phyloP scores from a whole-genome alignment of 1,284 basidiomycete species.

The Dichomitus squalens region DNA sequence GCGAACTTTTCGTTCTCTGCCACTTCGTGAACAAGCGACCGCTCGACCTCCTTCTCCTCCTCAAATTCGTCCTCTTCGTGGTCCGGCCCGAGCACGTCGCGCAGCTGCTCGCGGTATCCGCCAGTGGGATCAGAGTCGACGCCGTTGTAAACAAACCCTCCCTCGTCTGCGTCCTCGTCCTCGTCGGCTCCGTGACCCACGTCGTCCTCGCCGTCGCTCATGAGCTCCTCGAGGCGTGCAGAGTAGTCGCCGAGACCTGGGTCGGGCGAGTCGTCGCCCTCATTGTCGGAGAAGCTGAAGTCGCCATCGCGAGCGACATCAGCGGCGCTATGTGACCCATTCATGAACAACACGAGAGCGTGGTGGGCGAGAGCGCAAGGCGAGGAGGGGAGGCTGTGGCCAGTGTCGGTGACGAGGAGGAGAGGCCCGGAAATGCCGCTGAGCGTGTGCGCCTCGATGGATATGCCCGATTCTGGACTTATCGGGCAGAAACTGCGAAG shows the following conservation, averaged over 20 bases:
- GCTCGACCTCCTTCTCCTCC: slow-evolving; percentile 47
- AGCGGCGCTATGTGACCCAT: slow-evolving; percentile 29
- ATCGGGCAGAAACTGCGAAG: slow-evolving; percentile 12
- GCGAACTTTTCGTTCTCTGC: slow-evolving; percentile 38
- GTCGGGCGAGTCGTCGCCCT: slow-evolving; percentile 35
- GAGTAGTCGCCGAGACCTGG: slow-evolving; percentile 61
- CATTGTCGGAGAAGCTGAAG: slow-evolving; percentile 36
- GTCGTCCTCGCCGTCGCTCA: slow-evolving; percentile 43
- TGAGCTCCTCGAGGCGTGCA: slow-evolving; percentile 72
- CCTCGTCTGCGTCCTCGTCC: slow-evolving; percentile 43
- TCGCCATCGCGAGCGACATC: slow-evolving; percentile 19
- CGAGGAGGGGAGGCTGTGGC: slow-evolving; percentile 2
- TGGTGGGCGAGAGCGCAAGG: neutral
- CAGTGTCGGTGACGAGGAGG: slow-evolving; percentile 3
- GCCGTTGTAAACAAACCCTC: slow-evolving; percentile 72
- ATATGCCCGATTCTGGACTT: slow-evolving; percentile 15
- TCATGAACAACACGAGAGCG: slow-evolving; percentile 26
- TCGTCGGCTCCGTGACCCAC: neutral
- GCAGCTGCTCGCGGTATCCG: slow-evolving; percentile 65
- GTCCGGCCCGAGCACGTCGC: slow-evolving; percentile 73
- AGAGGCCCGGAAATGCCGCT: slow-evolving; percentile 12
- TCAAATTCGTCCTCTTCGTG: slow-evolving; percentile 52
- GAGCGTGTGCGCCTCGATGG: neutral
- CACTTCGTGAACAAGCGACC: slow-evolving; percentile 43
- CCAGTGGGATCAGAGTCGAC: slow-evolving; percentile 54